phyloP scores from a whole-genome alignment of 768 basidiomycete species.

The Clitopilus passeckerianus region DNA sequence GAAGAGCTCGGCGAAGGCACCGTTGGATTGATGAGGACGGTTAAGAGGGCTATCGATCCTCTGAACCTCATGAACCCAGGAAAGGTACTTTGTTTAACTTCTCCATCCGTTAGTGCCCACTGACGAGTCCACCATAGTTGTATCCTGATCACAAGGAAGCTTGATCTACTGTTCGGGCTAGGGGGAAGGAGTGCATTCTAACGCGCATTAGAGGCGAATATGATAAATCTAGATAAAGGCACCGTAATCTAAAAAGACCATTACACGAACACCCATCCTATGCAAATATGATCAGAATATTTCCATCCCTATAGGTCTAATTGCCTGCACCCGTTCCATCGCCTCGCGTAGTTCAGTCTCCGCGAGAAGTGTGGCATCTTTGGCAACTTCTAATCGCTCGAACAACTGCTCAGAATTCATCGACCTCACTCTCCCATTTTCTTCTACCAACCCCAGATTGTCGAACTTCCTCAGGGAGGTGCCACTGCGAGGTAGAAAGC shows the following conservation, averaged over 20 bases:
- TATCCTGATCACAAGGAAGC: neutral
- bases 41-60: constrained; percentile 80
- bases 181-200: too few relatives aligned
- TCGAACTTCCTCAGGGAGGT: constrained; percentile 68
- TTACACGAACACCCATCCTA: too few relatives aligned
- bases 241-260: neutral
- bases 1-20: constrained; percentile 84
- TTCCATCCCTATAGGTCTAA: constrained; percentile 37
- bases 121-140: neutral
- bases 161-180: too few relatives aligned
- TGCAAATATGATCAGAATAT: neutral
- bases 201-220: too few relatives aligned
- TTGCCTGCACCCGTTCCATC: constrained; percentile 62
- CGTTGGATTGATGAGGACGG: constrained; percentile 78
- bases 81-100: constrained; percentile 36
- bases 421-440: constrained; percentile 35
- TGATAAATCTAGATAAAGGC: neutral
- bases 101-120: neutral
- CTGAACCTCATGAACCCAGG: constrained; percentile 82
- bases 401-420: constrained; percentile 75
- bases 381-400: constrained; percentile 64
- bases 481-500: constrained; percentile 65
- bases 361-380: constrained; percentile 65
- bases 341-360: constrained; percentile 72
- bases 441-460: constrained; percentile 52